A percentile compares a stretch with the other conserved stretches of the same genome.
phyloP scores from a whole-genome alignment of 768 basidiomycete genomes.

The Saitozyma podzolica region DNA sequence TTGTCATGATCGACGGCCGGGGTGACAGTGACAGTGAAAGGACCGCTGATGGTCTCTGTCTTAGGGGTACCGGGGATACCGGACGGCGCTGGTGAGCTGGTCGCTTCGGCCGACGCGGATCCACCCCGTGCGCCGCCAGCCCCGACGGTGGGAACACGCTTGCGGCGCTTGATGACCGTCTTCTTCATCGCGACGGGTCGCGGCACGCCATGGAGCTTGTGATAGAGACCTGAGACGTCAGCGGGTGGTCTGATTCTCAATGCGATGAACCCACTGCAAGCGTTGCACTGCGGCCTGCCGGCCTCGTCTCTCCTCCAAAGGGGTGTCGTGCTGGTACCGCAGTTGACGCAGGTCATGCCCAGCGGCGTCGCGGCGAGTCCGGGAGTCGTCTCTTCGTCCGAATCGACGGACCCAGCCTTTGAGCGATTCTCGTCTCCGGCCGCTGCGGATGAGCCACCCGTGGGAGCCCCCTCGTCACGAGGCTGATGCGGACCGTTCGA shows the following conservation, averaged over 20 bases:
- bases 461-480: no score
- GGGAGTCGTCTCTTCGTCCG: constrained; percentile 37
- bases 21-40: no score
- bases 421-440: constrained; percentile 7
- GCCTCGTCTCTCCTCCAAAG: constrained; percentile 57
- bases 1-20: no score
- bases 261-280: no score
- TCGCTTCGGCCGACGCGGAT: constrained; percentile 18
- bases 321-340: constrained; percentile 54
- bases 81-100: constrained; percentile 13
- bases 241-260: no score
- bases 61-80: constrained; percentile 12
- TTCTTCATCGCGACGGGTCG: constrained; percentile 99
- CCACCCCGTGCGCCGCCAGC: constrained; percentile 21
- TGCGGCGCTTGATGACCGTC: constrained; percentile 95
- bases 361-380: constrained; percentile 42
- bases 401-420: constrained; percentile 10
- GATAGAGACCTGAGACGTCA: constrained; percentile 89
- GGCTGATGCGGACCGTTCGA: constrained; percentile 2
- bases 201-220: constrained; percentile 95
- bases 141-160: constrained; percentile 83
- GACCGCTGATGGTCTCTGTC: constrained; percentile 13
- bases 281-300: constrained; percentile 57
- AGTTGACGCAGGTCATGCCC: constrained; percentile 53
- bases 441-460: no score